Conservation (phyloP, 164 flowering plant genomes). For the Saururus chinensis region DNA sequence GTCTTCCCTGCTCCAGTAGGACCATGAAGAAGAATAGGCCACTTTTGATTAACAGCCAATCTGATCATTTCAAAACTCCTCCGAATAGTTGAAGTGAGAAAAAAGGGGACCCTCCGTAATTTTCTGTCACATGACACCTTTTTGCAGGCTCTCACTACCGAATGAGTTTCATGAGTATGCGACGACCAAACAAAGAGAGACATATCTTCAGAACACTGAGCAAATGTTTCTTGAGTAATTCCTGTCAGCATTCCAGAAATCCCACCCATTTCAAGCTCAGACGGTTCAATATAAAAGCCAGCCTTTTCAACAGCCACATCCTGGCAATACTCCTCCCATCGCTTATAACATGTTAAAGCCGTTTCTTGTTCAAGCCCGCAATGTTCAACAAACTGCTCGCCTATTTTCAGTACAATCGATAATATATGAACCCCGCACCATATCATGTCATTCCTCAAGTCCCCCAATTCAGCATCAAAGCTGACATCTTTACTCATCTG, state of each 20-base stretch:
- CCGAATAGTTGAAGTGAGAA: conserved; percentile 49
- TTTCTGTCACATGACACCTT: conserved; percentile 17
- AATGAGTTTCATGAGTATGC: conserved; percentile 13
- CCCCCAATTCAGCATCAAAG: conserved; percentile 3
- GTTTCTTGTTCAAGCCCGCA: conserved; percentile 32
- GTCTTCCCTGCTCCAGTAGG: conserved; percentile 89
- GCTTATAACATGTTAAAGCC: conserved; percentile 38
- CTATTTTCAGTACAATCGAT: conserved; percentile 33
- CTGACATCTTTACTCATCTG: conserved; percentile 18
- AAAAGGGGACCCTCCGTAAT: conserved; percentile 27
- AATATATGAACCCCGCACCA: conserved; percentile 70
- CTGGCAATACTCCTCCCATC: conserved; percentile 80
- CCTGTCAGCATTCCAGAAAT: neutral
- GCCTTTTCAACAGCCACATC: conserved; percentile 78
- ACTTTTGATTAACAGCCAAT: conserved; percentile 68
- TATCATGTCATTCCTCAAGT: conserved; percentile 33
- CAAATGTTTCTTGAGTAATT: conserved; percentile 9
- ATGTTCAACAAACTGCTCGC: conserved; percentile 28
- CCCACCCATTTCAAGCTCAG: conserved; percentile 5
- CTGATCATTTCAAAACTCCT: conserved; percentile 69
- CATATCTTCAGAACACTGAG: conserved; percentile 16
- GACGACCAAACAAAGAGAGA: conserved; percentile 12
- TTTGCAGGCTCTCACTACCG: conserved; percentile 16
- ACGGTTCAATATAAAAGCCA: conserved; percentile 48
- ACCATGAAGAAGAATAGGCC: conserved; percentile 93